phyloP scores from a whole-genome alignment of 768 basidiomycete genomes.

The Clavaria fumosa region DNA sequence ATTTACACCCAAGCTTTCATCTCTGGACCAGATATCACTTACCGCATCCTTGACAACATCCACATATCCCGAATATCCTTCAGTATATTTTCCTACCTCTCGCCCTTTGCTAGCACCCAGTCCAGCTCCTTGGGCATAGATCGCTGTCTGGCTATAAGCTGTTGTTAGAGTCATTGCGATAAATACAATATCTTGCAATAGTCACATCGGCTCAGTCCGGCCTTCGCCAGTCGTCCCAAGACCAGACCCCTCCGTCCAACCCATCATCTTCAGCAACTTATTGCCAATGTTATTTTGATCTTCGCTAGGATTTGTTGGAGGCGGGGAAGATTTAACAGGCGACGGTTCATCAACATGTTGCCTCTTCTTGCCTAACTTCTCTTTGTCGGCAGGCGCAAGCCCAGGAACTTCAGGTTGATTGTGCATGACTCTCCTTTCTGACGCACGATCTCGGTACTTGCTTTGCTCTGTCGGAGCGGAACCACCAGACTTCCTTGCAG shows the following conservation, averaged over 20 bases:
- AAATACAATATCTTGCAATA: constrained; percentile 9
- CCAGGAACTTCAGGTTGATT: constrained; percentile 85
- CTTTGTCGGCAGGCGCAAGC: constrained; percentile 29
- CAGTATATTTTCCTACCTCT: constrained; percentile 57
- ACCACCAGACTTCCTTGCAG: constrained; percentile 21
- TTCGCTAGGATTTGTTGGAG: constrained; percentile 52
- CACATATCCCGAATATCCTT: constrained; percentile 56
- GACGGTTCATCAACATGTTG: constrained; percentile 46
- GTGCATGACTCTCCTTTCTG: constrained; percentile 78
- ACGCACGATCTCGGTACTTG: constrained; percentile 91
- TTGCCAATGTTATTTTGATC: constrained; percentile 85
- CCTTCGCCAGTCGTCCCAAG: constrained; percentile 74
- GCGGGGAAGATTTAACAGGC: constrained; percentile 42
- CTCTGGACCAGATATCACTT: no score
- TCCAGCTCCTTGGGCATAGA: constrained; percentile 80
- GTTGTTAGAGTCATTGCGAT: constrained; percentile 5
- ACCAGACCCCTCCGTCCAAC: constrained; percentile 86
- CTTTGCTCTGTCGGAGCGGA: constrained; percentile 31
- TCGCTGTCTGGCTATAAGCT: constrained; percentile 49
- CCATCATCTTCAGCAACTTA: constrained; percentile 93
- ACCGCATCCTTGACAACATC: constrained; percentile 46
- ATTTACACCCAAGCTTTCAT: neutral
- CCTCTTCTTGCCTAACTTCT: constrained; percentile 22
- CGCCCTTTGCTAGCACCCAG: constrained; percentile 87
- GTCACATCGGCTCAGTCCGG: constrained; percentile 76